Evolutionary conservation across 208 protist genomes (phyloP).

Genomic region (Crithidia mellificae): DNA sequence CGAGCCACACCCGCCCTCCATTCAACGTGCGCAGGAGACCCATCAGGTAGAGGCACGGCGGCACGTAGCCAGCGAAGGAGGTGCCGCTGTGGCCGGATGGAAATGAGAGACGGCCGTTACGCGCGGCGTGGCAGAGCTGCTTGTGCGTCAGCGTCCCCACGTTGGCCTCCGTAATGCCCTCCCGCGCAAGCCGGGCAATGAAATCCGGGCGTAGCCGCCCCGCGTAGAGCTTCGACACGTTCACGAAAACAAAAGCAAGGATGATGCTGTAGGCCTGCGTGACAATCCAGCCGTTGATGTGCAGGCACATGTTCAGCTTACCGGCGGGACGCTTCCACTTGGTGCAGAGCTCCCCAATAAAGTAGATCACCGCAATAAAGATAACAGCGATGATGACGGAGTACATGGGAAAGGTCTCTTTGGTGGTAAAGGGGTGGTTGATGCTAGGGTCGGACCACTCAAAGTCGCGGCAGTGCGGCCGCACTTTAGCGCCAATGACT

Average conservation of each 20-base stretch:
- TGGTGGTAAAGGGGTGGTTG: slow-evolving; percentile 36
- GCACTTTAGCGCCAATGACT: slow-evolving; percentile 21
- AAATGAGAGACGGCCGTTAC: slow-evolving; percentile 82
- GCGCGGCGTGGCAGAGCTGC: slow-evolving; percentile 51
- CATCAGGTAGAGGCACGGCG: slow-evolving; percentile 76
- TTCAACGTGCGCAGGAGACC: slow-evolving; percentile 48
- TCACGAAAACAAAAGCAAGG: slow-evolving; percentile 51
- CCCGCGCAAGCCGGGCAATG: slow-evolving; percentile 40
- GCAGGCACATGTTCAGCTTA: slow-evolving; percentile 32
- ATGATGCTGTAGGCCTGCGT: slow-evolving; percentile 46
- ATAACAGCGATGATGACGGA: slow-evolving; percentile 46
- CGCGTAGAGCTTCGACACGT: slow-evolving; percentile 68
- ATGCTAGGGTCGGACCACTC: slow-evolving; percentile 73
- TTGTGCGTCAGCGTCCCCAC: slow-evolving; percentile 24
- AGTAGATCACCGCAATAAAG: slow-evolving; percentile 32
- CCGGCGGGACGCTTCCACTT: slow-evolving; percentile 25
- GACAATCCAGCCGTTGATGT: slow-evolving; percentile 60
- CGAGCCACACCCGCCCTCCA: slow-evolving; percentile 46
- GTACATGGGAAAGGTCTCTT: slow-evolving; percentile 65
- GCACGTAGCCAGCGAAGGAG: slow-evolving; percentile 70
- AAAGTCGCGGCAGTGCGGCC: slow-evolving; percentile 66
- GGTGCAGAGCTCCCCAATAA: slow-evolving; percentile 33
- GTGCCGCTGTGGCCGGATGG: slow-evolving; percentile 88
- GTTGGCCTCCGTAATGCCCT: slow-evolving; percentile 44
- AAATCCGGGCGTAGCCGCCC: slow-evolving; percentile 91